phyloP scores from a whole-genome alignment of 352 stramenopile species.

The Thraustochytrium sp. region DNA sequence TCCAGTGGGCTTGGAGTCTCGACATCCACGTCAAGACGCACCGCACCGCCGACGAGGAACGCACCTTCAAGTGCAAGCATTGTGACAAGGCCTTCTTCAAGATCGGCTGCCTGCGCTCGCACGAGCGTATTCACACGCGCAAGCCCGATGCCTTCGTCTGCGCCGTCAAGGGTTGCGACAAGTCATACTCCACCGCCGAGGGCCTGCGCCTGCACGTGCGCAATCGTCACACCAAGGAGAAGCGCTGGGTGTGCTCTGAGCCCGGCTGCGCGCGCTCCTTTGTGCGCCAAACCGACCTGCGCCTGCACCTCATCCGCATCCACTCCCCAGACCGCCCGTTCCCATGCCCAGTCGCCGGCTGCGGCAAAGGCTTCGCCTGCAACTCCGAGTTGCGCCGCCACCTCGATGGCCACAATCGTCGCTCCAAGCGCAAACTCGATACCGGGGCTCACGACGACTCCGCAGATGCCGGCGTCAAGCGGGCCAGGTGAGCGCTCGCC shows the following conservation, averaged over 20 bases:
- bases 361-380: slow-evolving; percentile 31
- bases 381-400: slow-evolving; percentile 28
- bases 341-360: slow-evolving; percentile 13
- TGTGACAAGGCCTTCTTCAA: slow-evolving; percentile 40
- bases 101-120: slow-evolving; percentile 11
- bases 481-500: too few species aligned
- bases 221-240: slow-evolving; percentile 40
- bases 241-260: slow-evolving; percentile 24
- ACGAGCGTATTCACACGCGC: slow-evolving; percentile 34
- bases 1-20: slow-evolving; percentile 36
- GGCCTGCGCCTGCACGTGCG: slow-evolving; percentile 34
- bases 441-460: not conserved
- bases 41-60: not conserved
- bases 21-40: not conserved
- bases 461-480: too few species aligned
- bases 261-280: slow-evolving; percentile 30
- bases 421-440: not conserved
- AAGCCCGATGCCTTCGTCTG: slow-evolving; percentile 16
- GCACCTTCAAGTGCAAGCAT: slow-evolving; percentile 7
- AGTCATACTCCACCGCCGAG: slow-evolving; percentile 36
- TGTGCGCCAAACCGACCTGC: slow-evolving; percentile 37
- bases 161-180: slow-evolving; percentile 6
- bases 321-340: slow-evolving; percentile 10
- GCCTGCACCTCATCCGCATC: slow-evolving; percentile 41
- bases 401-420: slow-evolving; percentile 27